Conservation (phyloP, 164 flowering plant species). For the Kingdonia uniflora region DNA sequence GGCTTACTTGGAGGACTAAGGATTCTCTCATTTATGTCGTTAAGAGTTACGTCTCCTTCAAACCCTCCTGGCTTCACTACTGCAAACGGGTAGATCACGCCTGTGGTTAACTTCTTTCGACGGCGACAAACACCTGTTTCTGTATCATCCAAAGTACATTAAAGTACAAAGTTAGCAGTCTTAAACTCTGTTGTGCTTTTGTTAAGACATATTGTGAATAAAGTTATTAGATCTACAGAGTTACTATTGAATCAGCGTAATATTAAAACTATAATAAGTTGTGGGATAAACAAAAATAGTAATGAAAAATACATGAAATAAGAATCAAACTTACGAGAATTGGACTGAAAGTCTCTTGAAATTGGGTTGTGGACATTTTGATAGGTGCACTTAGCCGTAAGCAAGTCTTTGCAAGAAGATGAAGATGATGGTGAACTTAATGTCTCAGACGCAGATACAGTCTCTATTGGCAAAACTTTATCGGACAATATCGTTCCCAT, state of each 20-base stretch:
- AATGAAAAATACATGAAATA: no score
- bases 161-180: no score
- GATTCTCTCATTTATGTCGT: slow-evolving; percentile 70
- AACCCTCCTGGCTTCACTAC: slow-evolving; percentile 74
- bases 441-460: slow-evolving; percentile 18
- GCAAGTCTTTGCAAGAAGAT: slow-evolving; percentile 16
- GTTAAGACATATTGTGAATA: no score
- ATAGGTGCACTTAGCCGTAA: slow-evolving; percentile 6
- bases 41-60: slow-evolving; percentile 63
- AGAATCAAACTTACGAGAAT: slow-evolving; percentile 12
- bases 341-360: slow-evolving; percentile 8
- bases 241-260: no score
- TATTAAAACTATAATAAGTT: no score
- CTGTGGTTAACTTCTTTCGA: slow-evolving; percentile 15
- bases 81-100: slow-evolving; percentile 64
- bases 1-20: slow-evolving; percentile 68
- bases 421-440: slow-evolving; percentile 25
- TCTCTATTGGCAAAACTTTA: slow-evolving; percentile 23
- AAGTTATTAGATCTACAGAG: no score
- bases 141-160: not conserved
- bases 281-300: no score
- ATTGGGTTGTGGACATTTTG: not conserved
- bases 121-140: not conserved
- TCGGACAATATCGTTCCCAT: slow-evolving; percentile 12
- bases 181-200: no score